Evolutionary conservation across 75 land plant genomes (phyloP), one percentile per base, ranked within the genome.

Genomic region (Pinus tabuliformis): DNA sequence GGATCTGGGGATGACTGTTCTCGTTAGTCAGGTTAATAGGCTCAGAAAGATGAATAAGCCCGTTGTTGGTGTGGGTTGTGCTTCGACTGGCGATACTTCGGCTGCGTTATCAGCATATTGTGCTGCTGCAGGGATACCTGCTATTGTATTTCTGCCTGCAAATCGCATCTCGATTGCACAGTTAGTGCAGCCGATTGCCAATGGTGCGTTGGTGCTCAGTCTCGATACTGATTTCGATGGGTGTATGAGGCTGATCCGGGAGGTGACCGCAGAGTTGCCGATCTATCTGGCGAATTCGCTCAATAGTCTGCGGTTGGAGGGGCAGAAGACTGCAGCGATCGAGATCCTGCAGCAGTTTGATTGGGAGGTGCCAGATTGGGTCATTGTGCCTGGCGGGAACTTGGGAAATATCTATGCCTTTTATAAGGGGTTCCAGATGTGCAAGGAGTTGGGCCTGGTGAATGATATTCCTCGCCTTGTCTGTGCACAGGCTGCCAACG

Each of bases 281-380:
- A 89, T 91, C 56, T 91, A 91, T 74, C 75, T 91, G 17, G 93
- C 93, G 18, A 95, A 95, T 72, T 91, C 93, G 14, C 80, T 95
- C 39, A 95, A 95, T 77, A 91, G 93, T 61, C 80, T 95, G 73
- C 81, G 98, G 68, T 77, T 95, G 1, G 98, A 95, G 63, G 98
- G 98, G 42, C 98, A 86, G 83, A 95, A 89, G 78, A 94, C 97
- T 6, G 97, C 97, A 1, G 97, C 97, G 0, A 92, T 94, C 62
- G 97, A 94, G 83, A 95, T 95, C 22, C 77, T 87, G 74, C 98
- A 95, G 86, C 98, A 95, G 80, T 95, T 95, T 62, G 93, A 95
- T 76, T 95, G 98, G 98, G 84, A 91, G 77, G 98, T 93, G 39
- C 98, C 98, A 2, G 98, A 95, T 79, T 95, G 98, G 98, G 96